Conservation (phyloP, 1,284 basidiomycete species). For the Trichosporon ovoides region DNA sequence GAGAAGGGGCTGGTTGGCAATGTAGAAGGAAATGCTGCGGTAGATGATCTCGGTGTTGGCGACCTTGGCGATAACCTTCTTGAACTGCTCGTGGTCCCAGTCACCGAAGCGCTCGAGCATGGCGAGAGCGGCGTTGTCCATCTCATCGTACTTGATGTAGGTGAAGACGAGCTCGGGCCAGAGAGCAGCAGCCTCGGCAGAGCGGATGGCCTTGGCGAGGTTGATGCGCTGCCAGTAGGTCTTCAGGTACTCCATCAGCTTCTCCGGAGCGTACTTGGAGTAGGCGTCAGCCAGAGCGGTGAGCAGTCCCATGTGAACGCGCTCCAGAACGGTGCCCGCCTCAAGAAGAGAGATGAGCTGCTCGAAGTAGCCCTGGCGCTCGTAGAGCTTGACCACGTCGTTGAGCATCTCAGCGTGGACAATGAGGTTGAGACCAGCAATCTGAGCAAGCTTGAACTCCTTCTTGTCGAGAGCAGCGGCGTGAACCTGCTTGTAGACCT, state of each 20-base stretch:
- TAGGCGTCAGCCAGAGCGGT: constrained; percentile 88
- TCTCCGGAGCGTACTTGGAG: constrained; percentile 93
- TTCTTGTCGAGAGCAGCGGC: constrained; percentile 95
- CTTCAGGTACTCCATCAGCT: constrained; percentile 98
- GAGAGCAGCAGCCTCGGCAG: constrained; percentile 90
- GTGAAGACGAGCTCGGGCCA: constrained; percentile 99
- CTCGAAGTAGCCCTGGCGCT: constrained; percentile 88
- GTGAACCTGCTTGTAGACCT: constrained; percentile 99
- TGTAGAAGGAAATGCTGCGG: constrained; percentile 56
- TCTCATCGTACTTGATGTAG: constrained; percentile 79
- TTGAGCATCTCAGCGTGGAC: constrained; percentile 75
- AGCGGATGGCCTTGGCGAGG: constrained; percentile 73
- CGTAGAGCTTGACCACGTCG: constrained; percentile 77
- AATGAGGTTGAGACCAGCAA: constrained; percentile 92
- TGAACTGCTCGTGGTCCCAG: constrained; percentile 98
- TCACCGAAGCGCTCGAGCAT: constrained; percentile 76
- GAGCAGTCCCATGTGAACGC: constrained; percentile 72
- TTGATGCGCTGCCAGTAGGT: constrained; percentile 97
- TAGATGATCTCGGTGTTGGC: constrained; percentile 94
- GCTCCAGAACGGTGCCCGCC: constrained; percentile 88
- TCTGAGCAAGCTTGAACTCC: constrained; percentile 96
- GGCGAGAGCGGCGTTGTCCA: constrained; percentile 53
- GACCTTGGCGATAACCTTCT: constrained; percentile 81
- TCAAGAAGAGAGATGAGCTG: constrained; percentile 88
- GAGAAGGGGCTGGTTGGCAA: constrained; percentile 87